Evolutionary conservation across 164 flowering plant genomes (phyloP).

Genomic region (Cinnamomum chago): DNA sequence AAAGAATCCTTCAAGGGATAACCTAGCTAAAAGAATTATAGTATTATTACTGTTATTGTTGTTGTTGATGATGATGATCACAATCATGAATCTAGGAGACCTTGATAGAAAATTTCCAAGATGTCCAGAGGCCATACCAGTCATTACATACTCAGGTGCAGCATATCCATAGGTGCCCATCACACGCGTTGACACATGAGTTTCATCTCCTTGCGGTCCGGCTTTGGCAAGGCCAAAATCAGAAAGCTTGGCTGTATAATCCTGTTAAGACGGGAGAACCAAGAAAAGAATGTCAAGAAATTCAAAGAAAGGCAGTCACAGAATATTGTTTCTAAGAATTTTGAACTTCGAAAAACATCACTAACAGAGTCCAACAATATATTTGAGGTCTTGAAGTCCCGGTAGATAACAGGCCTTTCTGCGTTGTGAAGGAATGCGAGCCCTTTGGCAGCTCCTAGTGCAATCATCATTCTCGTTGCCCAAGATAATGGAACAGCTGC

Average conservation of each 20-base stretch:
- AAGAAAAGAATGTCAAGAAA: not conserved
- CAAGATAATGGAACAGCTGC: constrained; percentile 80
- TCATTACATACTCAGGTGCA: constrained; percentile 98
- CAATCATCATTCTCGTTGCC: constrained; percentile 95
- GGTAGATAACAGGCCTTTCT: constrained; percentile 89
- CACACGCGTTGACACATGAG: constrained; percentile 93
- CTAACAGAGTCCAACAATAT: constrained; percentile 90
- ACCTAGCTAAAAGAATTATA: not conserved
- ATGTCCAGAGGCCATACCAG: constrained; percentile 45
- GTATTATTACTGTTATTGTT: too few relatives aligned
- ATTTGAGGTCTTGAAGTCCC: constrained; percentile 97
- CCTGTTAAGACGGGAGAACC: constrained; percentile 37
- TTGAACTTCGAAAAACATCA: constrained; percentile 7
- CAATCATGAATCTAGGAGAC: not conserved
- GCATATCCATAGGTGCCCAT: constrained; percentile 99
- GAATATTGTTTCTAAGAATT: not conserved
- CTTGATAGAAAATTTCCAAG: constrained; percentile 2
- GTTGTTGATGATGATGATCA: too few relatives aligned
- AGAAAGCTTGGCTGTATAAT: constrained; percentile 87
- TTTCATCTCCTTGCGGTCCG: constrained; percentile 96
- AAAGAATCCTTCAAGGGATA: too few relatives aligned
- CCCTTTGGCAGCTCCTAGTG: constrained; percentile 99
- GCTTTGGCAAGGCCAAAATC: constrained; percentile 99
- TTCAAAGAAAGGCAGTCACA: not conserved
- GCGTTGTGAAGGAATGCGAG: constrained; percentile 98